Evolutionary conservation across 2,329 filamentous ascomycete genomes (phyloP).

Genomic region (Talaromyces sp.): DNA sequence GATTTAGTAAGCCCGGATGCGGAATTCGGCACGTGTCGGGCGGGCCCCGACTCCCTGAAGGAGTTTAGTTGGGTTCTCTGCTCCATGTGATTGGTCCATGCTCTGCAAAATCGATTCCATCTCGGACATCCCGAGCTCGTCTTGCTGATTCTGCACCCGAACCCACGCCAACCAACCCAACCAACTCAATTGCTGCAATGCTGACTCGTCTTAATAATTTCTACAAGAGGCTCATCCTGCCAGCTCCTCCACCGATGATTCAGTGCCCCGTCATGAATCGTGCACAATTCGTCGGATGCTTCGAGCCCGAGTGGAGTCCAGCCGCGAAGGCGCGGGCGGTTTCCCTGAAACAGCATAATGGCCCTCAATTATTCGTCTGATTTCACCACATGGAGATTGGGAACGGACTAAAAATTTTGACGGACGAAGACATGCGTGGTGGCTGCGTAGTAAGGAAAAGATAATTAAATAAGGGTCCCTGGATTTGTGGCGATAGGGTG

Average conservation of each 20-base stretch:
- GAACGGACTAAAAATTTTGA: not conserved
- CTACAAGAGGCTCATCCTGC: too few relatives aligned
- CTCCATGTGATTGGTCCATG: not conserved
- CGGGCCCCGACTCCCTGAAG: not conserved
- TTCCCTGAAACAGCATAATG: not conserved
- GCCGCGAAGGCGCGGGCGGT: not conserved
- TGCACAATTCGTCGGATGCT: too few relatives aligned
- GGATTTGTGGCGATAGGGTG: not conserved
- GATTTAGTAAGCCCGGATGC: not conserved
- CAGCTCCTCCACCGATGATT: too few relatives aligned
- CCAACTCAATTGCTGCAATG: too few relatives aligned
- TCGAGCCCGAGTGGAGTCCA: not conserved
- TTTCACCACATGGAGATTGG: not conserved
- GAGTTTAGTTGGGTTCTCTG: not conserved
- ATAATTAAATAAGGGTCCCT: not conserved
- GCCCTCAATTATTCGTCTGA: not conserved
- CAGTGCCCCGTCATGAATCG: too few relatives aligned
- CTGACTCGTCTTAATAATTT: too few relatives aligned
- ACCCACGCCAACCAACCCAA: too few relatives aligned
- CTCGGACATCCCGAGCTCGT: too few relatives aligned
- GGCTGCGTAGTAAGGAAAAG: not conserved
- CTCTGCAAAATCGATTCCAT: too few relatives aligned
- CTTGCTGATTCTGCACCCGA: too few relatives aligned
- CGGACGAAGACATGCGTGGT: not conserved
- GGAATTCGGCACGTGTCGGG: slow-evolving; percentile 1